Percentiles rank a stretch among this genome's conserved stretches.
phyloP scores from a whole-genome alignment of 2,329 filamentous ascomycete species.

The Fusarium sororula region DNA sequence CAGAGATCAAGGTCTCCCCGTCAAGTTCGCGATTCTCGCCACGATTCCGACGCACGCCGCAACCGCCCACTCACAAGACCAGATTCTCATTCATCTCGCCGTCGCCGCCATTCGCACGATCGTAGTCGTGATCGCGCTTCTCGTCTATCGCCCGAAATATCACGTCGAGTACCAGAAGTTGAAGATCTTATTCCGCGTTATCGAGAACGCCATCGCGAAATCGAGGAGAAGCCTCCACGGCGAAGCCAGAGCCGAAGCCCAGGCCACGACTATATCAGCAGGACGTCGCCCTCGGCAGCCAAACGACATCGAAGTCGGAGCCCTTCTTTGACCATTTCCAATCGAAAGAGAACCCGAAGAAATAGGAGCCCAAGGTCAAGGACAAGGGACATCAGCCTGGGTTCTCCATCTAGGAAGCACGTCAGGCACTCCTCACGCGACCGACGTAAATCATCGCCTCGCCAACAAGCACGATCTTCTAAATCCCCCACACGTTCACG shows the following conservation, averaged over 20 bases:
- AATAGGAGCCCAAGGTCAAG: slow-evolving; percentile 49
- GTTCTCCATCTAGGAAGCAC: slow-evolving; percentile 45
- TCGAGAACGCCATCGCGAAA: slow-evolving; percentile 45
- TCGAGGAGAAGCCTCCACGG: slow-evolving; percentile 46
- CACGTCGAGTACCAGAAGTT: slow-evolving; percentile 43
- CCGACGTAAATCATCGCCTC: slow-evolving; percentile 45
- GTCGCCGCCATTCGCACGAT: slow-evolving; percentile 51
- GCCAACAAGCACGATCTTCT: slow-evolving; percentile 42
- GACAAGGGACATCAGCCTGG: slow-evolving; percentile 54
- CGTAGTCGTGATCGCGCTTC: slow-evolving; percentile 48
- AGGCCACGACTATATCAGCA: slow-evolving; percentile 40
- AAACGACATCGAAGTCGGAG: slow-evolving; percentile 56
- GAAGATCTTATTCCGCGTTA: slow-evolving; percentile 53
- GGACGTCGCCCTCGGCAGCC: slow-evolving; percentile 49
- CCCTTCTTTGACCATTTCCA: slow-evolving; percentile 49
- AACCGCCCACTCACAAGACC: slow-evolving; percentile 47
- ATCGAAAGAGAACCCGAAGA: slow-evolving; percentile 53
- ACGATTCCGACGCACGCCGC: slow-evolving; percentile 43
- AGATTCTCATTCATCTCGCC: slow-evolving; percentile 47
- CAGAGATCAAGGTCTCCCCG: slow-evolving; percentile 47
- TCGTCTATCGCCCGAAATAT: slow-evolving; percentile 40
- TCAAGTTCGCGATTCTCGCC: slow-evolving; percentile 42
- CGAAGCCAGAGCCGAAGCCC: slow-evolving; percentile 48
- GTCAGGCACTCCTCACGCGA: slow-evolving; percentile 47
- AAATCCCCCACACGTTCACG: slow-evolving; percentile 43